Percentiles rank a stretch among this genome's conserved stretches.
phyloP scores from a whole-genome alignment of 208 protist genomes.

The Wallacemonas sp. region DNA sequence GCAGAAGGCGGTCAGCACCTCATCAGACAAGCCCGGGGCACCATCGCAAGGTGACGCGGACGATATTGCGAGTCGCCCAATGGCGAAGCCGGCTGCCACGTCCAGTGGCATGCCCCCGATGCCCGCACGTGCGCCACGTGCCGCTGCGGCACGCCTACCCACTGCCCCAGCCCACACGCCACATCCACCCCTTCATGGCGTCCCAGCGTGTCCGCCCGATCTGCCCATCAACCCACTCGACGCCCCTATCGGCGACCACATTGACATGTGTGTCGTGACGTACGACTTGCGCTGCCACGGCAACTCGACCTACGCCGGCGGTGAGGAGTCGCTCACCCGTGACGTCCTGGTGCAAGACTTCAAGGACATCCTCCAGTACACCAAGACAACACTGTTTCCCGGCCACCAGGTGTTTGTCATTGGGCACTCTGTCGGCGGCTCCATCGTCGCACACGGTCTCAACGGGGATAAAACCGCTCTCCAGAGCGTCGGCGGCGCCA shows the following conservation, averaged over 20 bases:
- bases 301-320: slow-evolving; percentile 57
- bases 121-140: neutral
- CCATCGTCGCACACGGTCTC: slow-evolving; percentile 62
- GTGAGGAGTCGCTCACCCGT: slow-evolving; percentile 67
- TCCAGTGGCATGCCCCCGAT: neutral
- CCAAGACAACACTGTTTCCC: slow-evolving; percentile 44
- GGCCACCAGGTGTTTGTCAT: slow-evolving; percentile 57
- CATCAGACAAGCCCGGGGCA: neutral
- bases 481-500: slow-evolving; percentile 47
- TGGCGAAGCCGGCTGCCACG: neutral
- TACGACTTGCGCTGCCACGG: slow-evolving; percentile 92
- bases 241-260: slow-evolving; percentile 27
- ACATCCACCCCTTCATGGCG: neutral
- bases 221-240: slow-evolving; percentile 5
- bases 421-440: slow-evolving; percentile 89
- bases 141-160: too few relatives aligned
- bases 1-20: too few relatives aligned
- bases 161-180: neutral
- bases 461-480: slow-evolving; percentile 26
- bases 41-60: neutral
- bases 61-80: neutral
- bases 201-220: neutral
- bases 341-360: slow-evolving; percentile 75
- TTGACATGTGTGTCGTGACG: slow-evolving; percentile 57
- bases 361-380: slow-evolving; percentile 37